phyloP scores from a whole-genome alignment of 2,329 filamentous ascomycete species.

The Coniochaeta sp. region DNA sequence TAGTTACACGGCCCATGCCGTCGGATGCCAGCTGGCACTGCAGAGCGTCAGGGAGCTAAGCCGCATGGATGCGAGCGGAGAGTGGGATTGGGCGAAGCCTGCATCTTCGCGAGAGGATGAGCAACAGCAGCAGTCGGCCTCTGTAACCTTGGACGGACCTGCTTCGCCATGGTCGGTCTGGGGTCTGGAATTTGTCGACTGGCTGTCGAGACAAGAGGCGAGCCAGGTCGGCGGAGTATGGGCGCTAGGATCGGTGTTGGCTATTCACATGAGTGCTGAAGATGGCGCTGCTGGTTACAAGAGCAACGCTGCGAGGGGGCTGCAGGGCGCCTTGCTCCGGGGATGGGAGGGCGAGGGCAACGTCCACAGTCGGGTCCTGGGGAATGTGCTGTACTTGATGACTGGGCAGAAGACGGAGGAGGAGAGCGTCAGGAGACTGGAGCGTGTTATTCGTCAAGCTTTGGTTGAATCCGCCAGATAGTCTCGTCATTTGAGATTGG shows the following conservation, averaged over 20 bases:
- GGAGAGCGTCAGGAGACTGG: slow-evolving; percentile 7
- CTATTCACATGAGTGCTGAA: slow-evolving; percentile 46
- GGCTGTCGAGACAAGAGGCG: slow-evolving; percentile 50
- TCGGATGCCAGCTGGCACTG: slow-evolving; percentile 74
- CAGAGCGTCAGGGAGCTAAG: slow-evolving; percentile 55
- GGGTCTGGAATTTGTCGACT: slow-evolving; percentile 51
- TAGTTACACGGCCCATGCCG: slow-evolving; percentile 78
- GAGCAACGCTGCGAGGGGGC: slow-evolving; percentile 35
- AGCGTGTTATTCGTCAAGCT: neutral
- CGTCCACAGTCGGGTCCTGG: slow-evolving; percentile 46
- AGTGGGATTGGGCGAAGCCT: slow-evolving; percentile 49
- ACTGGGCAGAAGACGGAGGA: slow-evolving; percentile 33
- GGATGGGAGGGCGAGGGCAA: slow-evolving; percentile 19
- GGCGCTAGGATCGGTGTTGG: slow-evolving; percentile 68
- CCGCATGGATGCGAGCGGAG: slow-evolving; percentile 45
- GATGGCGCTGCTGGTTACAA: slow-evolving; percentile 35
- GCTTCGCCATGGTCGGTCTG: slow-evolving; percentile 41
- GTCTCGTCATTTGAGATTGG: neutral
- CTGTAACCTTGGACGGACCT: neutral
- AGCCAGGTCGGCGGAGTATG: slow-evolving; percentile 57
- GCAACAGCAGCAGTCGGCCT: neutral
- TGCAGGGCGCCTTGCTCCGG: slow-evolving; percentile 29
- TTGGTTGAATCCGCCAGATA: neutral
- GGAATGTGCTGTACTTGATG: slow-evolving; percentile 55
- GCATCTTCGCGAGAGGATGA: slow-evolving; percentile 8